Base-by-base conservation (phyloP, 1,284 basidiomycete species). In the Sanghuangporus sanghuang region DNA sequence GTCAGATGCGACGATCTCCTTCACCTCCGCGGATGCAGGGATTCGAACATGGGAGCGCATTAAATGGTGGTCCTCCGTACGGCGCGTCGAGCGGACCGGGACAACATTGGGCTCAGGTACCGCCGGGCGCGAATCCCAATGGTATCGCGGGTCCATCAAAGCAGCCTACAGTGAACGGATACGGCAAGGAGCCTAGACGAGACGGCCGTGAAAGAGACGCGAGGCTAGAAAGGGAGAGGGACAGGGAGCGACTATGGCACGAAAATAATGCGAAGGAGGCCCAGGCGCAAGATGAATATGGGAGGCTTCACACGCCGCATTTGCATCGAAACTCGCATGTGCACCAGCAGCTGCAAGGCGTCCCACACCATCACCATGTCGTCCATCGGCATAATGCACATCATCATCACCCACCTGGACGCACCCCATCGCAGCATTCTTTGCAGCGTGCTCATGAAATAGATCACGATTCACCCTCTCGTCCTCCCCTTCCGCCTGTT, bases 311-410 rank as follows among this genome's bases (percentile, higher is more conserved):
- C 38, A 18, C 53, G 35, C 65, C 52, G 35, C 56, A 61, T 48
- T 57, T 48, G 9, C 65, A 66, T 44, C 49, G 65, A 39, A 57
- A 66, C 39, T 23, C 57, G 16, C 58, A 53, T 42, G n/a, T 58
- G 14, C 65, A 66, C 39, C 65, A 66, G 38, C 40, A 49, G 11
- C 50, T 63, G 18, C 65, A 66, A 46, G 65, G 61, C 3, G 59
- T 66, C 4, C 62, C 65, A 11, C 65, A 66, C 38, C 65, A 66
- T 38, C 64, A 66, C 38, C 65, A 66, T 32, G 49, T 62, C 54
- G 60, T 65, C 9, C 61, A 63, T 38, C 62, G 60, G 16, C 65
- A 63, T 21, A 42, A 39, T 48, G 9, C 64, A 14, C 62, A 66
- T 48, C 65, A 63, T 32, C 65, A 66, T 40, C 35, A 53, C 8